These are phyloP conservation scores for Monosporozyma solicola DNA, from an alignment of 805 yeast genomes.

Conservation along the genomic window DNA sequence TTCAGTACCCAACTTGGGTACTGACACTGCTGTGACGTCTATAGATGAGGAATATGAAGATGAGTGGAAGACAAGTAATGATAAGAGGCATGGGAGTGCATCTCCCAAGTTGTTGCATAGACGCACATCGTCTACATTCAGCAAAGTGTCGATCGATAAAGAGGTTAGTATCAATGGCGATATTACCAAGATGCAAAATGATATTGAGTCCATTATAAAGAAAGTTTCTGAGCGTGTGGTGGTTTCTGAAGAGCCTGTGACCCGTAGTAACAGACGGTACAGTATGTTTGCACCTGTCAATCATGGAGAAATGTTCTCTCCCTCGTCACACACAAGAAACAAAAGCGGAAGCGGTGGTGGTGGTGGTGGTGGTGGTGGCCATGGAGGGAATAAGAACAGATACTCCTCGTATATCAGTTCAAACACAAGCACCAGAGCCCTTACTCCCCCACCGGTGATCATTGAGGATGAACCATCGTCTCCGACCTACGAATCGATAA, in stretches of 20 bases:
- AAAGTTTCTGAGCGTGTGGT: conserved; percentile 13
- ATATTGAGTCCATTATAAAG: conserved; percentile 13
- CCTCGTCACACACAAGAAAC: neutral
- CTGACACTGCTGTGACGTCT: conserved; percentile 8
- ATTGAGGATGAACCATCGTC: neutral
- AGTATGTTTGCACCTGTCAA: neutral
- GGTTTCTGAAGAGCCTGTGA: neutral
- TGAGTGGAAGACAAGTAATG: neutral
- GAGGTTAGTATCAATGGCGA: conserved; percentile 30
- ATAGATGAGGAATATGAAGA: neutral
- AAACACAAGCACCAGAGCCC: neutral
- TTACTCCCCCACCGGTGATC: neutral
- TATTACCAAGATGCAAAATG: conserved; percentile 26
- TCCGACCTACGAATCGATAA: neutral
- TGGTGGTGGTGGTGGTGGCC: no score
- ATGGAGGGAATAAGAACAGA: neutral
- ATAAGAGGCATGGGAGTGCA: conserved; percentile 5
- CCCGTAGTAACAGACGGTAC: neutral
- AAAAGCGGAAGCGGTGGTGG: neutral
- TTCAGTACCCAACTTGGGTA: conserved; percentile 11
- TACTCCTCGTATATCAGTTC: neutral
- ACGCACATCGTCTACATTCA: conserved; percentile 17
- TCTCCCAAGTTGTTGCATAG: conserved; percentile 19
- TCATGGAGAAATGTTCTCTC: neutral
- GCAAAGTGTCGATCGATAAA: conserved; percentile 31